Conservation (phyloP, 2,329 filamentous ascomycete species). For the Aspergillus novofumigatus region DNA sequence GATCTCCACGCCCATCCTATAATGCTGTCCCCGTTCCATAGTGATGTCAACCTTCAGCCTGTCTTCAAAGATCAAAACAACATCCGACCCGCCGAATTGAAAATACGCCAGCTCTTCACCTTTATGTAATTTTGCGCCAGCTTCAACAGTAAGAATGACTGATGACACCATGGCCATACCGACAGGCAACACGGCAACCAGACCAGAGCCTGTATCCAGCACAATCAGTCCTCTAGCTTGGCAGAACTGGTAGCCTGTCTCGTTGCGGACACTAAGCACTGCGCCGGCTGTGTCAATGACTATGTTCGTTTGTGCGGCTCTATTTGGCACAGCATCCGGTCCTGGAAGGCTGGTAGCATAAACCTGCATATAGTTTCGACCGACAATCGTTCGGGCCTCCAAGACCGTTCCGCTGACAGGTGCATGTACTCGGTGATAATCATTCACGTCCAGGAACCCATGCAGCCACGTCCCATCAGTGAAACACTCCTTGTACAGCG, state of each 20-base stretch:
- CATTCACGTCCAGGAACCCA: slow-evolving; percentile 3
- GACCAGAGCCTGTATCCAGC: slow-evolving; percentile 24
- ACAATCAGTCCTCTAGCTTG: slow-evolving; percentile 39
- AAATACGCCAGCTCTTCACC: slow-evolving; percentile 44
- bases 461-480: slow-evolving; percentile 4
- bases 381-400: background rate
- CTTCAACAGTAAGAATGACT: slow-evolving; percentile 27
- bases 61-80: slow-evolving; percentile 39
- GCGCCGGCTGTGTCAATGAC: background rate
- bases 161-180: slow-evolving; percentile 46
- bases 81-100: slow-evolving; percentile 43
- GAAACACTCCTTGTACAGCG: background rate
- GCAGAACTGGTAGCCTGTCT: slow-evolving; percentile 39
- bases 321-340: background rate
- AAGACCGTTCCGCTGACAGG: slow-evolving; percentile 5
- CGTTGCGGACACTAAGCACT: slow-evolving; percentile 29
- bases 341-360: too few relatives aligned
- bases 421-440: slow-evolving; percentile 11
- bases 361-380: slow-evolving; percentile 4
- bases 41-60: background rate
- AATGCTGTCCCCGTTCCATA: too few relatives aligned
- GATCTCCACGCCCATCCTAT: too few relatives aligned
- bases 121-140: slow-evolving; percentile 30
- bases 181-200: slow-evolving; percentile 42
- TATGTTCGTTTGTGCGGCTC: background rate